Base-by-base conservation (phyloP, 2,329 filamentous ascomycete species). In the Dothideomycetes sp. region DNA sequence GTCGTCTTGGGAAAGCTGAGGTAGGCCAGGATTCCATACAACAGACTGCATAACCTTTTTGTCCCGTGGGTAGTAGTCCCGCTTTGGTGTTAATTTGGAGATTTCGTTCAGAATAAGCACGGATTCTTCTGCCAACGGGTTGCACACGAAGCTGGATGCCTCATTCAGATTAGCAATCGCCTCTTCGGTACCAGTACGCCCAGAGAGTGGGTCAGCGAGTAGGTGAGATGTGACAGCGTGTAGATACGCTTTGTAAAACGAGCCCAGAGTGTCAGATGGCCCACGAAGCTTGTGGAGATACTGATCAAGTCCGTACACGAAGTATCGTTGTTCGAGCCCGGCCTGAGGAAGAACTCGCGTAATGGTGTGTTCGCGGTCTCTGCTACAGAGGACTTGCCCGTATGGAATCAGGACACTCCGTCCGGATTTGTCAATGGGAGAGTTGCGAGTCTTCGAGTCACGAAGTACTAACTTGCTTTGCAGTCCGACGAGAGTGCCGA, bases 211-310 rank as follows among this genome's bases (percentile, higher is more conserved):
- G 49, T 83, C 79, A 0, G 73, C 68, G 0, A 81, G 27, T 0
- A 68, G 48, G 22, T 69, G 73, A 0, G 77, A 78, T 0, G 79
- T 83, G 4, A 68, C 55, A 0, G 77, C 79, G 49, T 84, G 79
- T 1, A 77, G 52, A 3, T 68, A 54, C 0, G 75, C 76, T 47
- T 77, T 80, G 1, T 60, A 60, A 40, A 77, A 78, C 47, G 43
- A 45, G 41, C 31, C 45, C 0, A 76, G 55, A 0, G 77, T 54
- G 0, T 52, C 52, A 0, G 73, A 72, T 34, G 81, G 15, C 2
- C 40, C 77, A 0, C 72, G 59, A 0, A 77, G 63, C 29, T 75
- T 79, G 3, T 71, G 65, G 0, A 84, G 53, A 1, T 73, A 65
- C 0, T 72, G 68, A 2, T 84, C 60, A 0, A 72, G 50, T 1